These are phyloP conservation scores for Onygena corvina DNA, from an alignment of 2,329 filamentous ascomycete genomes.

Conservation along the genomic window DNA sequence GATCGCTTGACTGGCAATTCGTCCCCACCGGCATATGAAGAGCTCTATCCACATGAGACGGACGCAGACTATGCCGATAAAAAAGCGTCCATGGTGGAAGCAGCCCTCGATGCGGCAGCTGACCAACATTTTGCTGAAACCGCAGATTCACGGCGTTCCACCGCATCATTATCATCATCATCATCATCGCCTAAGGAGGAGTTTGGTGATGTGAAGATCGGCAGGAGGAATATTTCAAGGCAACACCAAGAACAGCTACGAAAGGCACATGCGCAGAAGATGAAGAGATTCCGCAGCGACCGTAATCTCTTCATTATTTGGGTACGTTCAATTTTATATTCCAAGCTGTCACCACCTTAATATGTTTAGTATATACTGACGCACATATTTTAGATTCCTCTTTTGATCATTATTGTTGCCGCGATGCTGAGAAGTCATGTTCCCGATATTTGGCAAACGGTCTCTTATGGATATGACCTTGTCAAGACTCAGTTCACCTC, in stretches of 20 bases:
- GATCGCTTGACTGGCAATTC: slow-evolving; percentile 47
- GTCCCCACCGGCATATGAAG: slow-evolving; percentile 64
- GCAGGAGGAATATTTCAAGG: slow-evolving; percentile 32
- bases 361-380: not conserved
- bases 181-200: slow-evolving; percentile 19
- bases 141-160: slow-evolving; percentile 10
- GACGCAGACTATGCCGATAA: slow-evolving; percentile 33
- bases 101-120: slow-evolving; percentile 33
- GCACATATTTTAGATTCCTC: slow-evolving; percentile 32
- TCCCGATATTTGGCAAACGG: slow-evolving; percentile 32
- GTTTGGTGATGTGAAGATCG: slow-evolving; percentile 33
- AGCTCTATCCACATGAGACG: slow-evolving; percentile 51
- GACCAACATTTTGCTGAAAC: slow-evolving; percentile 36
- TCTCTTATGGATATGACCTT: slow-evolving; percentile 30
- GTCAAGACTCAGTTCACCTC: slow-evolving; percentile 19
- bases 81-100: slow-evolving; percentile 32
- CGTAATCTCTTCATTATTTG: slow-evolving; percentile 44
- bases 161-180: slow-evolving; percentile 16
- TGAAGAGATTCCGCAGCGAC: slow-evolving; percentile 40
- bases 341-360: not conserved
- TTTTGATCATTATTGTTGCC: slow-evolving; percentile 35
- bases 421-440: slow-evolving; percentile 36
- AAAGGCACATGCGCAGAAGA: slow-evolving; percentile 35
- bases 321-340: slow-evolving; percentile 29
- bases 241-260: slow-evolving; percentile 38